Conservation (phyloP, 2,329 filamentous ascomycete genomes). For the Exophiala lecanii-corni region DNA sequence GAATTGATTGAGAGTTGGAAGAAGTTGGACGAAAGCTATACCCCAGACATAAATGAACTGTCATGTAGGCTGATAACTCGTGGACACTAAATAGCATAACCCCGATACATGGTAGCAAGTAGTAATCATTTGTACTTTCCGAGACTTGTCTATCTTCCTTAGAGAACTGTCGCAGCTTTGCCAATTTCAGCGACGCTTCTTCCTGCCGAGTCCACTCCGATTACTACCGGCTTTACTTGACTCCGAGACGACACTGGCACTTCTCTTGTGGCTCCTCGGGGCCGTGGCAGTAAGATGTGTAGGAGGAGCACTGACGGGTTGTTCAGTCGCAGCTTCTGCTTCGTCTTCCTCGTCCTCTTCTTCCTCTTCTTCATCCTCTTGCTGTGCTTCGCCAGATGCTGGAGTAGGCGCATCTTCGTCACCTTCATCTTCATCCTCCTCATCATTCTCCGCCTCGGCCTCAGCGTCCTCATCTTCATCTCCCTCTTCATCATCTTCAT, state of each 20-base stretch:
- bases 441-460: slow-evolving; percentile 23
- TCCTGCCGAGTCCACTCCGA: slow-evolving; percentile 24
- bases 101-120: too few species aligned
- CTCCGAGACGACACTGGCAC: slow-evolving; percentile 73
- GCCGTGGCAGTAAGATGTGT: slow-evolving; percentile 6
- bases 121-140: too few species aligned
- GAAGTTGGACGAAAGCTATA: too few species aligned
- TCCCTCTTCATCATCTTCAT: slow-evolving; percentile 14
- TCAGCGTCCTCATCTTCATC: slow-evolving; percentile 19
- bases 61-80: too few species aligned
- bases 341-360: slow-evolving; percentile 14
- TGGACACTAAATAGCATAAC: too few species aligned
- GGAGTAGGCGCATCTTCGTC: slow-evolving; percentile 13
- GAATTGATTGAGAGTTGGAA: too few species aligned
- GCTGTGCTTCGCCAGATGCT: neutral
- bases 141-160: too few species aligned
- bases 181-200: slow-evolving; percentile 24
- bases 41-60: too few species aligned
- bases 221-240: slow-evolving; percentile 43
- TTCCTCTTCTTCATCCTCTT: slow-evolving; percentile 10
- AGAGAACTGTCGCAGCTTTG: too few species aligned
- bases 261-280: slow-evolving; percentile 60
- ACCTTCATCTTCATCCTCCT: slow-evolving; percentile 26
- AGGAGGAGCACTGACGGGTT: slow-evolving; percentile 1
- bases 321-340: neutral